Evolutionary conservation across 805 yeast species (phyloP).

Genomic region (Lachancea quebecensis): DNA sequence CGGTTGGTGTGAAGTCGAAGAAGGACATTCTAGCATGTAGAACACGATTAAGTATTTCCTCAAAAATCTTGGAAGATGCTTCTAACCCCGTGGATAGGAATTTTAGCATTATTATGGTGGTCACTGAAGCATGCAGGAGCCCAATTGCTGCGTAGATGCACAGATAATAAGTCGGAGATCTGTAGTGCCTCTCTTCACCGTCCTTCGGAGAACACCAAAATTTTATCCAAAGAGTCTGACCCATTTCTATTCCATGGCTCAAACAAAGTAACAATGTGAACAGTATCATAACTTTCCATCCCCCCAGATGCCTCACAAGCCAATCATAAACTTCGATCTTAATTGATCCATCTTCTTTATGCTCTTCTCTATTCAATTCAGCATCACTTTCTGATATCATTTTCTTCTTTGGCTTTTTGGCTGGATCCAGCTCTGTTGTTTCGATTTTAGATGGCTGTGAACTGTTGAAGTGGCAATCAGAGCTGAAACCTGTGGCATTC

Average conservation of each 20-base stretch:
- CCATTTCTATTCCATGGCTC: slow-evolving; percentile 54
- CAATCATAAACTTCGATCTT: slow-evolving; percentile 60
- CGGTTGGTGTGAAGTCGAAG: slow-evolving; percentile 92
- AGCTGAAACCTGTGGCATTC: slow-evolving; percentile 10
- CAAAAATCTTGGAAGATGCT: slow-evolving; percentile 75
- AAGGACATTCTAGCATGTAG: slow-evolving; percentile 77
- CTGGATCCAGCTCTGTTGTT: slow-evolving; percentile 28
- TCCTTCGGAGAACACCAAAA: too few species aligned
- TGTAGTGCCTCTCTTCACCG: too few species aligned
- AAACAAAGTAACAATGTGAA: slow-evolving; percentile 43
- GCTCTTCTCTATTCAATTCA: slow-evolving; percentile 74
- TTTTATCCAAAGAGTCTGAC: slow-evolving; percentile 43
- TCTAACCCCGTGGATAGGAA: slow-evolving; percentile 62
- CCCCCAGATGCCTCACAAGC: slow-evolving; percentile 68
- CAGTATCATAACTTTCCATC: slow-evolving; percentile 43
- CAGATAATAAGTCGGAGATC: too few species aligned
- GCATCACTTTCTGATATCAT: slow-evolving; percentile 34
- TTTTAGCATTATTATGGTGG: slow-evolving; percentile 21
- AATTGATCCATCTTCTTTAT: slow-evolving; percentile 80
- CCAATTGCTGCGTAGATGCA: slow-evolving; percentile 50
- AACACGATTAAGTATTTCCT: slow-evolving; percentile 52
- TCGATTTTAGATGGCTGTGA: slow-evolving; percentile 25
- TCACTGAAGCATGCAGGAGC: slow-evolving; percentile 69
- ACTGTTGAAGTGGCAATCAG: too few species aligned
- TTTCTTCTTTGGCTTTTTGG: slow-evolving; percentile 15